Conservation (phyloP, 2,329 filamentous ascomycete genomes). For the Fusarium luffae region DNA sequence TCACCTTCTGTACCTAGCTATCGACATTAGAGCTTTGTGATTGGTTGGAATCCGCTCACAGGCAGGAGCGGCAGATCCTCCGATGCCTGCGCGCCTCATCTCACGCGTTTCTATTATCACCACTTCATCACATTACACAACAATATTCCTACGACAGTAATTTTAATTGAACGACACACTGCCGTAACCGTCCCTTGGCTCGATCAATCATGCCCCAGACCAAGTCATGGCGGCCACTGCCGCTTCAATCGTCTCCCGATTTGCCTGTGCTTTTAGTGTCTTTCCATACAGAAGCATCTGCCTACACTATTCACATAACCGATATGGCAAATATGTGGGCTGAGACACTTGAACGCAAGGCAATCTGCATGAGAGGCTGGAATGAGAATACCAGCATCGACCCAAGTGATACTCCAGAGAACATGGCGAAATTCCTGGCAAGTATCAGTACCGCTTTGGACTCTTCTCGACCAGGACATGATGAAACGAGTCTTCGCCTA, state of each 20-base stretch:
- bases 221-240: constrained; percentile 62
- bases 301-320: constrained; percentile 75
- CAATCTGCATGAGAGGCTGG: constrained; percentile 71
- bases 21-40: constrained; percentile 10
- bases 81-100: constrained; percentile 32
- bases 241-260: constrained; percentile 53
- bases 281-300: constrained; percentile 61
- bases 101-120: constrained; percentile 32
- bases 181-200: not conserved
- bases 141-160: not conserved
- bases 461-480: constrained; percentile 57
- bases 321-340: constrained; percentile 80
- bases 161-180: not conserved
- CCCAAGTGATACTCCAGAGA: constrained; percentile 73
- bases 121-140: not conserved
- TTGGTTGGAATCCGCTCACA: constrained; percentile 17
- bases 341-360: constrained; percentile 70
- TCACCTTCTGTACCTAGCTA: not conserved
- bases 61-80: constrained; percentile 11
- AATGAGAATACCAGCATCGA: constrained; percentile 77
- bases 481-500: constrained; percentile 59
- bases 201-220: constrained; percentile 45
- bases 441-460: constrained; percentile 68
- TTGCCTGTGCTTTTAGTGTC: constrained; percentile 74
- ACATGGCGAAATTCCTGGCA: constrained; percentile 74